These are phyloP conservation scores for Candida golubevii DNA, from an alignment of 805 yeast species.

Conservation along the genomic window DNA sequence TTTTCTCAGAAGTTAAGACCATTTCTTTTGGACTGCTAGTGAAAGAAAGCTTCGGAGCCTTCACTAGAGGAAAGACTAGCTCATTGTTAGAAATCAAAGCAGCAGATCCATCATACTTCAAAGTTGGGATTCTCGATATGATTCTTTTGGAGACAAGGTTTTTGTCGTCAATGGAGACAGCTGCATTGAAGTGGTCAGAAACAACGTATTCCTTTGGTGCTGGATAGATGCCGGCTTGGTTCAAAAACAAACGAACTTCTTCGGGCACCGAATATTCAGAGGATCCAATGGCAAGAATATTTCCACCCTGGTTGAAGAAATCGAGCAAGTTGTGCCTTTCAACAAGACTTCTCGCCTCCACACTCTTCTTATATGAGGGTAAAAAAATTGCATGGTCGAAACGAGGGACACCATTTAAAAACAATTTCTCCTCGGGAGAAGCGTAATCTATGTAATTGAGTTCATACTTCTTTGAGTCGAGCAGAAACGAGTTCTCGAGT, in stretches of 20 bases:
- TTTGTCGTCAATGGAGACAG: slow-evolving; percentile 28
- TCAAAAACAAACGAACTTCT: slow-evolving; percentile 55
- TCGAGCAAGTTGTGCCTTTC: slow-evolving; percentile 45
- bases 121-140: slow-evolving; percentile 12
- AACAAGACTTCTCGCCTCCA: slow-evolving; percentile 31
- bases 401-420: slow-evolving; percentile 20
- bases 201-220: slow-evolving; percentile 68
- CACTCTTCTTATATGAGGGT: slow-evolving; percentile 33
- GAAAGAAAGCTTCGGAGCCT: slow-evolving; percentile 62
- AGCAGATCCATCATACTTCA: slow-evolving; percentile 48
- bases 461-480: slow-evolving; percentile 9
- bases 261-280: slow-evolving; percentile 36
- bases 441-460: slow-evolving; percentile 23
- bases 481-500: slow-evolving; percentile 10
- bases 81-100: slow-evolving; percentile 70
- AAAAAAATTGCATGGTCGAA: slow-evolving; percentile 32
- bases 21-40: slow-evolving; percentile 44
- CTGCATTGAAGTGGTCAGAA: slow-evolving; percentile 57
- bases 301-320: slow-evolving; percentile 68
- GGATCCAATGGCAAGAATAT: slow-evolving; percentile 59
- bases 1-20: slow-evolving; percentile 40
- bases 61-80: slow-evolving; percentile 63
- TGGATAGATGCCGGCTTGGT: slow-evolving; percentile 79
- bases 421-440: slow-evolving; percentile 19
- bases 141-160: slow-evolving; percentile 25